phyloP scores from a whole-genome alignment of 2,329 filamentous ascomycete species.

The Fusarium sp. region DNA sequence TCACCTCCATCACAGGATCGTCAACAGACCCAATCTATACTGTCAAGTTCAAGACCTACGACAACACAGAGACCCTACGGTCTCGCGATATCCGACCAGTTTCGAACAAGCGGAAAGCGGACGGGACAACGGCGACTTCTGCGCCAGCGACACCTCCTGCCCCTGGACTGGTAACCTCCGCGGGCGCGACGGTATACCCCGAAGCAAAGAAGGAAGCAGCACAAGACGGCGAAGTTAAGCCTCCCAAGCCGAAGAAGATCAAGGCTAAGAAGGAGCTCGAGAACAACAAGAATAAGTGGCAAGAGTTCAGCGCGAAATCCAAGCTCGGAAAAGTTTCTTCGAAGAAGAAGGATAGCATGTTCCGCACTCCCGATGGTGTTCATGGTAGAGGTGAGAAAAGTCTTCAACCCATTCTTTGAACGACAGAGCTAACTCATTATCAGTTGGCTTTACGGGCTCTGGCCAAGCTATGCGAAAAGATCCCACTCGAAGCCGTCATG shows the following conservation, averaged over 20 bases:
- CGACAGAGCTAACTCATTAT: slow-evolving; percentile 36
- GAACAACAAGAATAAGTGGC: slow-evolving; percentile 92
- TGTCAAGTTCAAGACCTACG: slow-evolving; percentile 94
- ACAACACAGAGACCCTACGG: slow-evolving; percentile 83
- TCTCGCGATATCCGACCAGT: slow-evolving; percentile 87
- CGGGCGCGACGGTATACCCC: slow-evolving; percentile 68
- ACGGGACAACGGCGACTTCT: slow-evolving; percentile 71
- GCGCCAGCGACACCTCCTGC: slow-evolving; percentile 55
- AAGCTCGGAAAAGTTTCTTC: slow-evolving; percentile 70
- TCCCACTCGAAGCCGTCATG: slow-evolving; percentile 81
- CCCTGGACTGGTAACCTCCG: slow-evolving; percentile 64
- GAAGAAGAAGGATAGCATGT: slow-evolving; percentile 96
- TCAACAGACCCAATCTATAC: slow-evolving; percentile 92
- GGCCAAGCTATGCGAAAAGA: slow-evolving; percentile 97
- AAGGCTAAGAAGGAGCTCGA: slow-evolving; percentile 93
- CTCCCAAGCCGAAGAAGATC: slow-evolving; percentile 86
- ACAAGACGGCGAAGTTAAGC: slow-evolving; percentile 76
- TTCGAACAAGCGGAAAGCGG: slow-evolving; percentile 86
- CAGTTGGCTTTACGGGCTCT: slow-evolving; percentile 96
- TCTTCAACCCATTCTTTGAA: background rate
- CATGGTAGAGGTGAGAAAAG: slow-evolving; percentile 80
- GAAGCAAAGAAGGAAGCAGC: slow-evolving; percentile 73
- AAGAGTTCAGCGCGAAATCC: slow-evolving; percentile 86
- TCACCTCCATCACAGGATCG: slow-evolving; percentile 93
- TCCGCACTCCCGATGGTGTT: slow-evolving; percentile 88